Evolutionary conservation across 352 stramenopile genomes (phyloP).

Genomic region (Phytophthora sp.): DNA sequence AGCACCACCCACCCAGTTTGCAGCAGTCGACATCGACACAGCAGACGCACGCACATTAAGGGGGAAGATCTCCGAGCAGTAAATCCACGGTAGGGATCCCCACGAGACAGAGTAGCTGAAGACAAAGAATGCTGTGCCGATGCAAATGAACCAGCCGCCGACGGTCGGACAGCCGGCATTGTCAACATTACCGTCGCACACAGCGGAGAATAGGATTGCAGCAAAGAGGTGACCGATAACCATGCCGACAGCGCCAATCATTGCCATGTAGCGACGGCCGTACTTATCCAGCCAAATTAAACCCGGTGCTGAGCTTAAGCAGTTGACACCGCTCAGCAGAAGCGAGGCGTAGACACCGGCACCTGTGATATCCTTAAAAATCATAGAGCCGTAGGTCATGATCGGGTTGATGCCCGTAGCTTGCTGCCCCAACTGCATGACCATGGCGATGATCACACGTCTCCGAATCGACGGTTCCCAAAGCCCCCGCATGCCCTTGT

Average conservation of each 20-base stretch:
- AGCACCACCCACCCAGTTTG: constrained; percentile 51
- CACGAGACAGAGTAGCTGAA: constrained; percentile 38
- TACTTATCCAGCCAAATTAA: constrained; percentile 43
- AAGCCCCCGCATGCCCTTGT: constrained; percentile 35
- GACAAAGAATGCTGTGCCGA: constrained; percentile 45
- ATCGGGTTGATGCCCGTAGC: constrained; percentile 46
- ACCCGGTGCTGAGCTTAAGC: constrained; percentile 33
- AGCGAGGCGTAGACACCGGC: constrained; percentile 35
- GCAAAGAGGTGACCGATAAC: constrained; percentile 46
- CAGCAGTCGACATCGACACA: constrained; percentile 45
- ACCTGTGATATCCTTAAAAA: constrained; percentile 40
- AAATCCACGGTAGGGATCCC: constrained; percentile 51
- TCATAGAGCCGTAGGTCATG: constrained; percentile 41
- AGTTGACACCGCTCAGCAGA: constrained; percentile 37
- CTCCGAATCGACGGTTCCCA: constrained; percentile 31
- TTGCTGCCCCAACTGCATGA: constrained; percentile 39
- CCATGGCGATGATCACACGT: constrained; percentile 38
- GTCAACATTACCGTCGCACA: constrained; percentile 35
- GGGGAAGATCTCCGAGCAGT: constrained; percentile 66
- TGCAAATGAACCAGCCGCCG: constrained; percentile 47
- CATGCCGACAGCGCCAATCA: constrained; percentile 47
- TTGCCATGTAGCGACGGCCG: constrained; percentile 39
- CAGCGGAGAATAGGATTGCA: constrained; percentile 36
- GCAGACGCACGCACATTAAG: constrained; percentile 56
- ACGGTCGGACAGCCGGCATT: constrained; percentile 33